Base-by-base conservation (phyloP, 2,329 filamentous ascomycete species). In the Aspergillus oerlinghausenensis region DNA sequence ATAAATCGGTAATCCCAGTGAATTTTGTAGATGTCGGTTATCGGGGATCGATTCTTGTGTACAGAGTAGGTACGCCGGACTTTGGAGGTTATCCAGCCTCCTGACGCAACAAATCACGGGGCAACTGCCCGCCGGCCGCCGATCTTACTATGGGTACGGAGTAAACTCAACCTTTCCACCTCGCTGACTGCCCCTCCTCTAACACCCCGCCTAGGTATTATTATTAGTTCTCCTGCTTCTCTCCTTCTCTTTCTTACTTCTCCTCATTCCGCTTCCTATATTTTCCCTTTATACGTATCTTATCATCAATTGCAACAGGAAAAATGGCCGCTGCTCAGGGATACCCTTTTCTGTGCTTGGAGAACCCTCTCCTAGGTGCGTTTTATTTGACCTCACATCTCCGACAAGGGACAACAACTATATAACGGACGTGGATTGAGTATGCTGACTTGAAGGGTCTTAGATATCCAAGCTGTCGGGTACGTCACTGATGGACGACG, bases 311-410 rank as follows among this genome's bases (percentile, higher is more conserved):
- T 52, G 49, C 50, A 49, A n/a, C 45, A 35, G 54, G 48, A 61
- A 60, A 69, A 70, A 96, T 96, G 90, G 82, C 89, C 72, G 76
- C 87, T 67, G 73, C 77, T 67, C 88, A 92, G 79, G 88, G 92
- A 77, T 97, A 88, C 80, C 83, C 90, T 77, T 88, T 99, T 70
- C 84, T 97, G 72, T 94, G 89, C 78, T 80, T 99, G 70, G 94
- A 97, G 88, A 99, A 99, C 79, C 94, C 94, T 76, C 87, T 99
- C 69, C 89, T 99, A 70, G 93, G 89, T 92, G 55, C 54, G 69
- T 71, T 32, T 49, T 11, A 28, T 38, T 17, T 40, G 17, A 48
- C 50, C 55, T 42, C 26, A 45, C 49, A 25, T 49, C 42, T 45
- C 42, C 10, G 43, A 47, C 19, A 47, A 23, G 10, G 21, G 43